Percentiles rank a stretch among this genome's conserved stretches.
Evolutionary conservation across 345 rosid species (phyloP).

Genomic region (Hibiscus mutabilis): DNA sequence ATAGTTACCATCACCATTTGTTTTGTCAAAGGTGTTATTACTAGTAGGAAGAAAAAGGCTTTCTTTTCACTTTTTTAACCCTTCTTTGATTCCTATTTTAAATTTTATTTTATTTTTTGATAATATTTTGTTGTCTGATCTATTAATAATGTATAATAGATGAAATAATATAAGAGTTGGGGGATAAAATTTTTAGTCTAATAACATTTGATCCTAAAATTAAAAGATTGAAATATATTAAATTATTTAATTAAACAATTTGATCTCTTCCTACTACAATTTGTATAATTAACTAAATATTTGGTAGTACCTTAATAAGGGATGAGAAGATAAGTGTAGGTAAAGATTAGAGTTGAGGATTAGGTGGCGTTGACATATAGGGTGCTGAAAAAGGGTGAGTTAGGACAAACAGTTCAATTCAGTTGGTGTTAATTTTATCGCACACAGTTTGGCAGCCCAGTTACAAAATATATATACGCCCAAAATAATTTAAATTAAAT

Average conservation of each 20-base stretch:
- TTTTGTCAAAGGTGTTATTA: conserved; percentile 18
- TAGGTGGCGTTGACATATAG: conserved; percentile 14
- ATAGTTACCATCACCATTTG: conserved; percentile 23
- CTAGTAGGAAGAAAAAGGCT: conserved; percentile 14
- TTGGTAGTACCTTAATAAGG: neutral
- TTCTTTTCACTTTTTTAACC: conserved; percentile 25
- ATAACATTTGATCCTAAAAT: too few species aligned
- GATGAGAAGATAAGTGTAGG: neutral
- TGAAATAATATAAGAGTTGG: too few species aligned
- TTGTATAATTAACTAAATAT: neutral
- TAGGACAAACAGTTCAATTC: conserved; percentile 5
- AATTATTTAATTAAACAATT: neutral
- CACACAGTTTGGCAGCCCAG: conserved; percentile 6
- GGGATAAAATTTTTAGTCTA: too few species aligned
- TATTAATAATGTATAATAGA: too few species aligned
- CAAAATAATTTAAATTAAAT: too few species aligned
- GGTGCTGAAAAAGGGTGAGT: conserved; percentile 3
- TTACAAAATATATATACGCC: too few species aligned
- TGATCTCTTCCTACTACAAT: too few species aligned
- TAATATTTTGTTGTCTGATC: too few species aligned
- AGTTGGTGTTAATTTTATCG: conserved; percentile 14
- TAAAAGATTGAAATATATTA: too few species aligned
- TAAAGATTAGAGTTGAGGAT: neutral
- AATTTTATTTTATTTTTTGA: too few species aligned
- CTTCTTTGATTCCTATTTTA: too few species aligned